These are phyloP conservation scores for Pseudocercospora ulei DNA, from an alignment of 2,329 filamentous ascomycete genomes.

Conservation along the genomic window DNA sequence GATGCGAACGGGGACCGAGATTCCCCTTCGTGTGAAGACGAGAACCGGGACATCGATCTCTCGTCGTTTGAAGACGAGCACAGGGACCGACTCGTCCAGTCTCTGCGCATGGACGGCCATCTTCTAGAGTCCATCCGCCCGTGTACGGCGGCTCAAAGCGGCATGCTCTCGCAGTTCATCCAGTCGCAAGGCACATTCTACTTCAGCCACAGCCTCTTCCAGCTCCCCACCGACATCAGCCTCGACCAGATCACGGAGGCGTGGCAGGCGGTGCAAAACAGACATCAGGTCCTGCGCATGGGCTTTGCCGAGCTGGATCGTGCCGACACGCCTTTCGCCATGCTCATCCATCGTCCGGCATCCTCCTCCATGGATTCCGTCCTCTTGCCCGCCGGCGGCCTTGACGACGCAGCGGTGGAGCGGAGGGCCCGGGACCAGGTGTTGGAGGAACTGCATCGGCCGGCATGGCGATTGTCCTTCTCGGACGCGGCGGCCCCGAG, in stretches of 20 bases:
- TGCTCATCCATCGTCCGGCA: slow-evolving; percentile 52
- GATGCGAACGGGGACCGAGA: too few species aligned
- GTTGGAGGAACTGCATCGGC: slow-evolving; percentile 42
- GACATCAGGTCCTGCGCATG: slow-evolving; percentile 64
- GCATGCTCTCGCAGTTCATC: slow-evolving; percentile 67
- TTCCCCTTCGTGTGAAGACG: not conserved
- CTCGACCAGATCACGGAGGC: slow-evolving; percentile 44
- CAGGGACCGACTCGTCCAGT: slow-evolving; percentile 31
- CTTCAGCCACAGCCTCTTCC: slow-evolving; percentile 59
- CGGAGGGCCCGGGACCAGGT: slow-evolving; percentile 26
- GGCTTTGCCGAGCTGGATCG: slow-evolving; percentile 59
- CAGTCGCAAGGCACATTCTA: slow-evolving; percentile 60
- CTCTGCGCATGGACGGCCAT: slow-evolving; percentile 30
- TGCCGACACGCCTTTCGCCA: slow-evolving; percentile 56
- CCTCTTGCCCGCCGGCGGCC: not conserved
- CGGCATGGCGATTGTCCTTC: slow-evolving; percentile 56
- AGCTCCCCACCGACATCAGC: slow-evolving; percentile 39
- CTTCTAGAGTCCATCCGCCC: slow-evolving; percentile 55
- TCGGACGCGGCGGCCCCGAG: slow-evolving; percentile 26
- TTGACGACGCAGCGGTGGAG: slow-evolving; percentile 30
- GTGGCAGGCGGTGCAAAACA: slow-evolving; percentile 49
- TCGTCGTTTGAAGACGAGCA: slow-evolving; percentile 43
- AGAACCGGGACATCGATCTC: slow-evolving; percentile 40
- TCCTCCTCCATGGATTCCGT: slow-evolving; percentile 7
- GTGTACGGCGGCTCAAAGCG: slow-evolving; percentile 69